Evolutionary conservation across 202 grass and related monocot species (phyloP).

Genomic region (Brachypodium distachyon): DNA sequence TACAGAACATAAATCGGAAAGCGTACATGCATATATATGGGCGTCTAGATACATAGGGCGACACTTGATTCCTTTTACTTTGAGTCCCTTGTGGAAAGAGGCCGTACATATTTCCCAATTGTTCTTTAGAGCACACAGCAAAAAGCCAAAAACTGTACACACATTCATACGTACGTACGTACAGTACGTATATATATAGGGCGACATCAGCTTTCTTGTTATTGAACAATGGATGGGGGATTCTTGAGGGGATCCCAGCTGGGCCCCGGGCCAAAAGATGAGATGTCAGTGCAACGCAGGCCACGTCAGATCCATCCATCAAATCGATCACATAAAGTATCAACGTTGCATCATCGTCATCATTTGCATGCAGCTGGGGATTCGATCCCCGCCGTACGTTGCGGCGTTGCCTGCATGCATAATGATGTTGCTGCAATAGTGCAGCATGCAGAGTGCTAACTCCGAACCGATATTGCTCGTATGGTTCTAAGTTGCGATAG

Average conservation of each 20-base stretch:
- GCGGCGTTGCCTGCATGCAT: not conserved
- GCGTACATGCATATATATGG: not conserved
- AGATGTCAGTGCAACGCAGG: constrained; percentile 24
- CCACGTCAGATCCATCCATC: constrained; percentile 44
- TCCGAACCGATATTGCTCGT: not conserved
- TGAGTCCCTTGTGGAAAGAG: constrained; percentile 14
- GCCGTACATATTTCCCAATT: constrained; percentile 37
- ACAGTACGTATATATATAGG: no score
- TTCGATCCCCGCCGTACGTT: not conserved
- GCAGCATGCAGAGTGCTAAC: not conserved
- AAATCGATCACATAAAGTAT: constrained; percentile 51
- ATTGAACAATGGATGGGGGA: not conserved
- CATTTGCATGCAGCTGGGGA: not conserved
- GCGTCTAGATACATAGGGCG: no score
- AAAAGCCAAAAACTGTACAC: not conserved
- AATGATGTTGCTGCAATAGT: no score
- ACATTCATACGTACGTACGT: not conserved
- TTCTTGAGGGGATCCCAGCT: no score
- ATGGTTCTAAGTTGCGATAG: constrained; percentile 4
- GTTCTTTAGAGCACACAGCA: not conserved
- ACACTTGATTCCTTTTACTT: constrained; percentile 37
- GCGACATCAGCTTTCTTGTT: not conserved
- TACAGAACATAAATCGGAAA: not conserved
- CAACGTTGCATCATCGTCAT: constrained; percentile 43
- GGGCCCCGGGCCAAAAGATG: constrained; percentile 51